These are phyloP conservation scores for Bocquillonia castaneifolia DNA, from an alignment of 441 rosid species.

Conservation along the genomic window DNA sequence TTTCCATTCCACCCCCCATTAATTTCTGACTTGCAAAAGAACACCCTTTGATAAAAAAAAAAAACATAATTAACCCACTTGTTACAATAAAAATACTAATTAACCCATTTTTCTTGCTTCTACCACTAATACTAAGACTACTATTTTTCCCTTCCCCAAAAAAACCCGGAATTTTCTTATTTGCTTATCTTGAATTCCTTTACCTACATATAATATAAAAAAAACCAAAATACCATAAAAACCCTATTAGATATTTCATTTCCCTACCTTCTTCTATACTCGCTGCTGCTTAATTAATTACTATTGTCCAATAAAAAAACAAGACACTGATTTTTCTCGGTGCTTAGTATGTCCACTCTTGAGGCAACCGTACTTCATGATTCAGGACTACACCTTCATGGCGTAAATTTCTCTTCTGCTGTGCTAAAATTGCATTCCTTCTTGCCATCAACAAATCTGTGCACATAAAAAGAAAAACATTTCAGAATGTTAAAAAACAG, in stretches of 20 bases:
- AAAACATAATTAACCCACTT: slow-evolving; percentile 7
- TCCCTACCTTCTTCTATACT: background rate
- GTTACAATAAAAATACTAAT: slow-evolving; percentile 6
- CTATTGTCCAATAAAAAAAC: slow-evolving; percentile 14
- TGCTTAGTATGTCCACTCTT: slow-evolving; percentile 61
- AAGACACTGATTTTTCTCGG: background rate
- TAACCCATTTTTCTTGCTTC: background rate
- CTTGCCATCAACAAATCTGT: slow-evolving; percentile 45
- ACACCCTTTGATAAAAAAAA: background rate
- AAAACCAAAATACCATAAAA: background rate
- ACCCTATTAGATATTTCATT: slow-evolving; percentile 5
- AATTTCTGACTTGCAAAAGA: background rate
- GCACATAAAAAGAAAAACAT: no score
- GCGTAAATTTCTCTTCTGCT: slow-evolving; percentile 36
- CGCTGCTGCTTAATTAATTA: background rate
- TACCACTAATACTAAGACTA: background rate
- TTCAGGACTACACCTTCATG: slow-evolving; percentile 22
- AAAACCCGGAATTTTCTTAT: slow-evolving; percentile 4
- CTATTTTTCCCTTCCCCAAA: background rate
- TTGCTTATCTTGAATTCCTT: background rate
- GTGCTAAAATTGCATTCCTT: slow-evolving; percentile 32
- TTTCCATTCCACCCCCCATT: background rate
- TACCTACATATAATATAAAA: background rate
- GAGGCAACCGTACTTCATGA: slow-evolving; percentile 45
- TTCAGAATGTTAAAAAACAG: background rate